Percentiles rank a stretch among this genome's conserved stretches.
Conservation (phyloP, 371 early-diverging fungal species). For the Lichtheimia hyalospora region DNA sequence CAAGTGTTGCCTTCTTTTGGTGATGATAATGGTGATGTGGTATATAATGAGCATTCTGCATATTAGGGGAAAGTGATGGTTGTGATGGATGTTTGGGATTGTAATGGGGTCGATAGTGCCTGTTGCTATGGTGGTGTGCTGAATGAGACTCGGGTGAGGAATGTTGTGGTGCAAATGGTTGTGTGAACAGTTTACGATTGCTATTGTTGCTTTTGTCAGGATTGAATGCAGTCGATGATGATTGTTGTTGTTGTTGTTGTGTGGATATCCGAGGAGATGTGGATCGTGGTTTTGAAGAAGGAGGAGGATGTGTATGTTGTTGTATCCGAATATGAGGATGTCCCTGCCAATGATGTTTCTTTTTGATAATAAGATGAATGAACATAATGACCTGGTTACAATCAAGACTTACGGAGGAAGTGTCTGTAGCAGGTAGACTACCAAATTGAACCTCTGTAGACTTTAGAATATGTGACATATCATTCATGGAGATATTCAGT, state of each 20-base stretch:
- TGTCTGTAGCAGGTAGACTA: slow-evolving; percentile 41
- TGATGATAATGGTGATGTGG: slow-evolving; percentile 20
- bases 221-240: slow-evolving; percentile 12
- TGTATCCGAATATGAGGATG: slow-evolving; percentile 1
- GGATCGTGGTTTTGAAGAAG: slow-evolving; percentile 3
- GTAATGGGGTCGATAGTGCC: slow-evolving; percentile 17
- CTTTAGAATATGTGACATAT: slow-evolving; percentile 19
- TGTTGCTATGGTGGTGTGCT: not conserved
- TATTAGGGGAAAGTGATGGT: slow-evolving; percentile 31
- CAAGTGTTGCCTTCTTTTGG: slow-evolving; percentile 24
- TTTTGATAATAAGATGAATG: too few relatives aligned
- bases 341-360: slow-evolving; percentile 2
- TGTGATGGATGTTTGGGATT: slow-evolving; percentile 13
- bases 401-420: slow-evolving; percentile 27
- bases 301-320: slow-evolving; percentile 15
- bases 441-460: slow-evolving; percentile 38
- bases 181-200: slow-evolving; percentile 4
- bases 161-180: slow-evolving; percentile 5
- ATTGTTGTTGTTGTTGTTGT: too few relatives aligned
- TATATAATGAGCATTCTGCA: slow-evolving; percentile 25
- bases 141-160: not conserved
- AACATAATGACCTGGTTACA: too few relatives aligned
- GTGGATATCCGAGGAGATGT: slow-evolving; percentile 10
- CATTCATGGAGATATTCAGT: slow-evolving; percentile 10
- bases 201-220: slow-evolving; percentile 8